Evolutionary conservation across 1,284 basidiomycete species (phyloP), one percentile per base, ranked within the genome.

Genomic region (Melampsora larici-populina): DNA sequence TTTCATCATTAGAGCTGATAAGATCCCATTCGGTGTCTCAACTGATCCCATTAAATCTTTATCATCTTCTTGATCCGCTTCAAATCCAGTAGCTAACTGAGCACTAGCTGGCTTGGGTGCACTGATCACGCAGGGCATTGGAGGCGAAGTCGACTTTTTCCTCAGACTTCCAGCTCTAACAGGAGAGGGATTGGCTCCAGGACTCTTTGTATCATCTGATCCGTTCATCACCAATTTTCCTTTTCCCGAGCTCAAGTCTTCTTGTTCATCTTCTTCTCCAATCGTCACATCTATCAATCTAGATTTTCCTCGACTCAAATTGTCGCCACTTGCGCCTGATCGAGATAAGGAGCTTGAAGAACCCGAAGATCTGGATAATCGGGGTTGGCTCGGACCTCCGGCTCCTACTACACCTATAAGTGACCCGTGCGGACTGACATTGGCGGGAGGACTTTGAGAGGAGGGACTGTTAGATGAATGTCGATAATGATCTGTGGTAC

Each of bases 31-130:
- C 40, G 40, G 40, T 43, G 40, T 13, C 13, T 43, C 40, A 13
- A 43, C 40, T 43, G 40, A 43, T 43, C 40, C 40, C 40, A 13
- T 43, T 29, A 58, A 58, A 29, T 58, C 55, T 58, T 58, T 29
- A 58, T 58, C 55, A 29, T 24, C n/a, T 43, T 43, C 40, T 43
- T 43, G 40, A 43, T 43, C 40, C 11, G 40, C 40, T 43, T 43
- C 40, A 43, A 43, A 43, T 7, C 40, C 40, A 43, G 40, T 43
- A 1, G 40, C 29, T 9, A 77, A 66, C 40, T 77, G 66, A 18
- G 74, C 60, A 70, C 40, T 77, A 29, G 74, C 74, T 18, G 68
- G 67, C 29, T 70, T 77, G 0, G 74, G 74, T 48, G 67, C 74
- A 21, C 65, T 62, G 31, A 77, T 77, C 3, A 70, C 36, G 48